Base-by-base conservation (phyloP, 2,329 filamentous ascomycete species). In the Diaporthe citri region DNA sequence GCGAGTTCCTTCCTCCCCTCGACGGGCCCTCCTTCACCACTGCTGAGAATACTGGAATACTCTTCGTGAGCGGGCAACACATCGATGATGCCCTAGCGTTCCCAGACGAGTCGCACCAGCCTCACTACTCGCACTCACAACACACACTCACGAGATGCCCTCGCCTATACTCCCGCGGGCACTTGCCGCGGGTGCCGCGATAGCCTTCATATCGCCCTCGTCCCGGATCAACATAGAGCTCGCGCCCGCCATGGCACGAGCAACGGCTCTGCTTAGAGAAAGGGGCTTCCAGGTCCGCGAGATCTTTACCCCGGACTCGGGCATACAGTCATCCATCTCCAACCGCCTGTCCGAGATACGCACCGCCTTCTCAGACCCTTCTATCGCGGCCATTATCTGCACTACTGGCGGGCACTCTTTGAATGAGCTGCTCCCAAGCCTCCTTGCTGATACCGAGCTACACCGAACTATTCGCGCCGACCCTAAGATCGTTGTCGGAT, bases 401-500 rank as follows among this genome's bases (percentile, higher is more conserved):
- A 85, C 83, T 36, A 80, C 85, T 66, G 85, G 85, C 60, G 85
- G 85, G 1, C 71, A 81, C 20, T 77, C 82, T 22, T 82, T 85
- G 56, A 85, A 80, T 5, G 83, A 87, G 79, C 81, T 87, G 17
- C 77, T 86, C 0, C 85, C 84, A 0, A 78, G 80, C 1, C 75
- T 87, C 0, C 73, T 84, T 8, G 81, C 79, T 2, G 85, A 87
- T 73, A 79, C 76, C 7, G 81, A 80, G 20, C 79, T 86, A 3
- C 82, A 84, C 46, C 60, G 34, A 10, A 71, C 74, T 0, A 82
- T 86, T 43, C 81, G 81, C 3, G 77, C 75, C 3, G 80, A 85
- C 60, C 85, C 84, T 46, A 86, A 86, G 80, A 81, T 86, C 22
- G 80, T 86, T 1, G 81, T 86, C 17, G 85, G 85, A 2, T 85